These are phyloP conservation scores for Craterostigma plantagineum DNA, from an alignment of 257 asterid species.

Conservation along the genomic window DNA sequence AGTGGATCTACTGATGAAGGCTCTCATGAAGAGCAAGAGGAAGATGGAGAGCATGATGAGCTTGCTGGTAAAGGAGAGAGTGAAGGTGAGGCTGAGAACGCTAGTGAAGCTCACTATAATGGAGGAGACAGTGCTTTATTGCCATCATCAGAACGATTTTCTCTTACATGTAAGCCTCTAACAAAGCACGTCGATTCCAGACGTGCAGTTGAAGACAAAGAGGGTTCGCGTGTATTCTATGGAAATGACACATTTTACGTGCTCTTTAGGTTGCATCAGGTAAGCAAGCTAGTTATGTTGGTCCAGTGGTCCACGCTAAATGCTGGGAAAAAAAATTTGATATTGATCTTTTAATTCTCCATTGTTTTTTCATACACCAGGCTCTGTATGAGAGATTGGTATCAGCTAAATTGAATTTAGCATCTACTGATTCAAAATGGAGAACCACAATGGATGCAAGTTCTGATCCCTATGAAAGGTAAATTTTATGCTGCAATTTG, in stretches of 20 bases:
- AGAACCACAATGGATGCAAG: slow-evolving; percentile 24
- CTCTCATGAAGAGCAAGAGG: slow-evolving; percentile 80
- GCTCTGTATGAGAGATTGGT: slow-evolving; percentile 35
- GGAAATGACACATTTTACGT: slow-evolving; percentile 87
- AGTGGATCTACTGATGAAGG: slow-evolving; percentile 88
- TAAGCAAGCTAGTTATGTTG: slow-evolving; percentile 15
- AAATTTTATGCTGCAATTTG: not conserved
- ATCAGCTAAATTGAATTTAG: slow-evolving; percentile 36
- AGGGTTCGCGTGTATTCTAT: slow-evolving; percentile 37
- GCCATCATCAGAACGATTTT: slow-evolving; percentile 50
- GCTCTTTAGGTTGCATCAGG: slow-evolving; percentile 93
- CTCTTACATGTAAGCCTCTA: slow-evolving; percentile 58
- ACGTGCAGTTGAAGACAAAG: slow-evolving; percentile 19
- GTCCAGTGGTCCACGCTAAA: not conserved
- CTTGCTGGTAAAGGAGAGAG: slow-evolving; percentile 79
- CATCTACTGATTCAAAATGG: slow-evolving; percentile 33
- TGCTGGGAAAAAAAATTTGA: not conserved
- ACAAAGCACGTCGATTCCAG: slow-evolving; percentile 42
- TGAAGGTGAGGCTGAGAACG: slow-evolving; percentile 87
- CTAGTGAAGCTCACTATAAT: slow-evolving; percentile 45
- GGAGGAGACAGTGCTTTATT: slow-evolving; percentile 39
- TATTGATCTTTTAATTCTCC: not conserved
- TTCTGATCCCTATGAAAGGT: slow-evolving; percentile 40
- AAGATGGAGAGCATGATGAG: slow-evolving; percentile 37
- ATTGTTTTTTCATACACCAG: slow-evolving; percentile 14